phyloP scores from a whole-genome alignment of 306 rosid species.

The Luffa acutangula region DNA sequence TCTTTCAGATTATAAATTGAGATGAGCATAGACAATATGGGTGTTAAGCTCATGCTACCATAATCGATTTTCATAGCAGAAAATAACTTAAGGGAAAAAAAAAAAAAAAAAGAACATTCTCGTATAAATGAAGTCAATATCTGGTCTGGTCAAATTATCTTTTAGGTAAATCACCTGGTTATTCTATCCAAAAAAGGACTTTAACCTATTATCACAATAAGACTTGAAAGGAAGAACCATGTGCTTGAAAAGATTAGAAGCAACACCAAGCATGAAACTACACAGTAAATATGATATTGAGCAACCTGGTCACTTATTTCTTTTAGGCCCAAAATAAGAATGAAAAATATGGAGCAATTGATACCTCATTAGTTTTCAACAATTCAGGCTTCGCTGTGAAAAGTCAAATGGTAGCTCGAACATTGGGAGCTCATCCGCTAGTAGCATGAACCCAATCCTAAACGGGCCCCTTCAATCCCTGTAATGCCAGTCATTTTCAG shows the following conservation, averaged over 20 bases:
- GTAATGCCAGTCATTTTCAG: conserved; percentile 18
- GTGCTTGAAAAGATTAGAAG: conserved; percentile 23
- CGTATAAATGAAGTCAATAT: neutral
- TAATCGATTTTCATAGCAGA: neutral
- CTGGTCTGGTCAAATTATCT: neutral
- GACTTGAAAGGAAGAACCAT: conserved; percentile 15
- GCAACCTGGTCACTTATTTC: conserved; percentile 12
- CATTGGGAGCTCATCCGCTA: conserved; percentile 9
- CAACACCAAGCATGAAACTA: conserved; percentile 6
- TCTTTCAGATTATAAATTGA: neutral
- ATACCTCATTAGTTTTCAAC: conserved; percentile 12
- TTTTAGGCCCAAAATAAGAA: conserved; percentile 8
- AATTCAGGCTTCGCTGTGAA: neutral
- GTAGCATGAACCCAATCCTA: conserved; percentile 7
- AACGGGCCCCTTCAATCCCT: conserved; percentile 8
- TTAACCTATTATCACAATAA: neutral
- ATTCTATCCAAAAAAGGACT: neutral
- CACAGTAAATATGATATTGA: neutral
- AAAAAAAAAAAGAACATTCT: neutral
- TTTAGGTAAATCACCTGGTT: neutral
- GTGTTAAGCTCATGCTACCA: neutral
- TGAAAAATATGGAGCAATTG: neutral
- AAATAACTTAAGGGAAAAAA: neutral
- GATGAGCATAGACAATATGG: neutral
- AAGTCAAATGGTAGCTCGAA: conserved; percentile 7